Percentiles rank a stretch among this genome's conserved stretches.
Conservation (phyloP, 805 yeast species). For the Saccharomycopsis selenospora region DNA sequence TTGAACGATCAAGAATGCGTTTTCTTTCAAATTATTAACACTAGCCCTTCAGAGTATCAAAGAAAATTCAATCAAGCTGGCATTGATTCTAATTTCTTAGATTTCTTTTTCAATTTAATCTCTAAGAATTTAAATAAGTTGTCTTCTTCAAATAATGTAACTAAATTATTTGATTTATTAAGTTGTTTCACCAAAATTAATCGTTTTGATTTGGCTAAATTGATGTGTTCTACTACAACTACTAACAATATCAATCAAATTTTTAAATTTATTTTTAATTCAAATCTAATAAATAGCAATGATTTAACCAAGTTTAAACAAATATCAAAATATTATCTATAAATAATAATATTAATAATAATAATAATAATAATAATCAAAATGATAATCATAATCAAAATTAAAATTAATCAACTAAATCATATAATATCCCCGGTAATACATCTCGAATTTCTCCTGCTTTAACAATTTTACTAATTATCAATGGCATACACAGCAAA, state of each 20-base stretch:
- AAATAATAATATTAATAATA: too few species aligned
- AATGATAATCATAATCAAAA: background rate
- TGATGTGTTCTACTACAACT: background rate
- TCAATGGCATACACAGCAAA: background rate
- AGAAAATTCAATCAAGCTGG: background rate
- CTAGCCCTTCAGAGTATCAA: background rate
- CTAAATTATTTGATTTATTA: background rate
- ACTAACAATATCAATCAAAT: background rate
- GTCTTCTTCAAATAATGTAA: background rate
- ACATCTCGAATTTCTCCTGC: background rate
- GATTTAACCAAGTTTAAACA: background rate
- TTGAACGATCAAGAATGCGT: background rate
- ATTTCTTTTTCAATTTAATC: background rate
- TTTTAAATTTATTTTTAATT: background rate
- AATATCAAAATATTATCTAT: background rate
- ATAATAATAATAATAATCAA: too few species aligned
- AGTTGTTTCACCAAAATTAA: background rate
- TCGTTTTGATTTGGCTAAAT: background rate
- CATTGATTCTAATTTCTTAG: background rate
- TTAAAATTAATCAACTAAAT: background rate
- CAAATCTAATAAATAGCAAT: too few species aligned
- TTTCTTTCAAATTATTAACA: background rate
- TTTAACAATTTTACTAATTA: slow-evolving; percentile 4
- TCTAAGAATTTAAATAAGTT: background rate
- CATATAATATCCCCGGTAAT: slow-evolving; percentile 1